phyloP scores from a whole-genome alignment of 1,139 yeast species.

The Schwanniomyces etchellsii region DNA sequence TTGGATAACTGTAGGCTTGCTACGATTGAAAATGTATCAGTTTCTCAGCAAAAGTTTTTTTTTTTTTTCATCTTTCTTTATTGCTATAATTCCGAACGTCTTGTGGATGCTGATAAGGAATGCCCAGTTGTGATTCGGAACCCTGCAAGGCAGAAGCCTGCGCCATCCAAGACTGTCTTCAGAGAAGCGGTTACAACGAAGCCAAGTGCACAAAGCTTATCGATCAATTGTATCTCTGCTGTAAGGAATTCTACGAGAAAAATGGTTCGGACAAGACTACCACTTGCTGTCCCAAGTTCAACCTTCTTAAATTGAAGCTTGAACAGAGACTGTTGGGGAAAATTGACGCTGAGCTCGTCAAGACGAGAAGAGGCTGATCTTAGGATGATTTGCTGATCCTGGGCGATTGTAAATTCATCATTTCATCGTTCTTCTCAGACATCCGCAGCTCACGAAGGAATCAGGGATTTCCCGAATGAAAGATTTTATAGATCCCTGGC shows the following conservation, averaged over 20 bases:
- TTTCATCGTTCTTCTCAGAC: too few relatives aligned
- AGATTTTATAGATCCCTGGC: too few relatives aligned
- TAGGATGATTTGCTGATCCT: not conserved
- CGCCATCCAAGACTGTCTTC: constrained; percentile 62
- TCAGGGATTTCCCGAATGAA: too few relatives aligned
- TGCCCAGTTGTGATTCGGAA: constrained; percentile 16
- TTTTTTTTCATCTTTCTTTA: not conserved
- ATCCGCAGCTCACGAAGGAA: too few relatives aligned
- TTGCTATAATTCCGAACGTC: too few relatives aligned
- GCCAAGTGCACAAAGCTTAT: constrained; percentile 55
- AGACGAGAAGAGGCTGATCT: constrained; percentile 6
- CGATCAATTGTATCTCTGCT: constrained; percentile 57
- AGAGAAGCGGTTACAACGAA: constrained; percentile 51
- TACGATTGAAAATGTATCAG: not conserved
- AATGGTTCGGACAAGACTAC: constrained; percentile 51
- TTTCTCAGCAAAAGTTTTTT: not conserved
- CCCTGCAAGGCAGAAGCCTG: constrained; percentile 68
- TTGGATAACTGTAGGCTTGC: not conserved
- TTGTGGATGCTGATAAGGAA: too few relatives aligned
- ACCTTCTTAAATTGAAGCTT: constrained; percentile 49
- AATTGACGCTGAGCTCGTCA: constrained; percentile 46
- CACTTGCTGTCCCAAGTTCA: constrained; percentile 63
- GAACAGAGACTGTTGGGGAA: constrained; percentile 49
- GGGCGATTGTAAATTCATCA: too few relatives aligned
- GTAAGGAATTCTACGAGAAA: constrained; percentile 47